These are phyloP conservation scores for Rhizopogon rudus DNA, from an alignment of 768 basidiomycete species.

Conservation along the genomic window DNA sequence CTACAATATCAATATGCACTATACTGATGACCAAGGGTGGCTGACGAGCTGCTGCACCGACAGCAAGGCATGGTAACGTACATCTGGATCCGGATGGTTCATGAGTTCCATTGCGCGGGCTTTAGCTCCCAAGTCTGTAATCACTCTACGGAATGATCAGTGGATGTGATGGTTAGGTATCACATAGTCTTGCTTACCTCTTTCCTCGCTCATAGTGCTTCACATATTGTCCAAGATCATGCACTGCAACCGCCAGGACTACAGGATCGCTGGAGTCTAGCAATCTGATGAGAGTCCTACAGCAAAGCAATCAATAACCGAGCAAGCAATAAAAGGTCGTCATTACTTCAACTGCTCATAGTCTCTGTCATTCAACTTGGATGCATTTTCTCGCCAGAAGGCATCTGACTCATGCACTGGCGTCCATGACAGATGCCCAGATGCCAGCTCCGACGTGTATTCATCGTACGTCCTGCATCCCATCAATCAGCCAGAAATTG, in stretches of 20 bases:
- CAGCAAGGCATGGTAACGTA: conserved; percentile 87
- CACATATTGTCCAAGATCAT: conserved; percentile 93
- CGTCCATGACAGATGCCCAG: conserved; percentile 91
- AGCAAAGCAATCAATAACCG: background rate
- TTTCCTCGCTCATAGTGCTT: conserved; percentile 90
- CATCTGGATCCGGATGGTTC: conserved; percentile 82
- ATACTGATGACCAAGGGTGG: conserved; percentile 73
- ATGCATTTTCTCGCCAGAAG: conserved; percentile 97
- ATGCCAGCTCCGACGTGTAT: conserved; percentile 85
- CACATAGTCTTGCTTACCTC: conserved; percentile 49
- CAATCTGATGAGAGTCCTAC: conserved; percentile 69
- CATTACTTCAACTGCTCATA: conserved; percentile 78
- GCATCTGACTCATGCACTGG: conserved; percentile 95
- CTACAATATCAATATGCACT: conserved; percentile 2
- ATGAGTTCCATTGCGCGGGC: conserved; percentile 87
- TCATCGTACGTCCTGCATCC: conserved; percentile 85
- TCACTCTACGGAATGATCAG: conserved; percentile 40
- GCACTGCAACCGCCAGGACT: conserved; percentile 87
- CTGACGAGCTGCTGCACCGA: conserved; percentile 90
- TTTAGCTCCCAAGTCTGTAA: conserved; percentile 86
- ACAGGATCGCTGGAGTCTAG: conserved; percentile 63
- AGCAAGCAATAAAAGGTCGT: background rate
- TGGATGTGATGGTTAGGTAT: background rate
- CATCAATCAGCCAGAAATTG: background rate
- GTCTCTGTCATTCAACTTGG: conserved; percentile 80